Evolutionary conservation across 108 stramenopile genomes (phyloP), one percentile per base, ranked within the genome.

Genomic region (Cyclotella baltica): DNA sequence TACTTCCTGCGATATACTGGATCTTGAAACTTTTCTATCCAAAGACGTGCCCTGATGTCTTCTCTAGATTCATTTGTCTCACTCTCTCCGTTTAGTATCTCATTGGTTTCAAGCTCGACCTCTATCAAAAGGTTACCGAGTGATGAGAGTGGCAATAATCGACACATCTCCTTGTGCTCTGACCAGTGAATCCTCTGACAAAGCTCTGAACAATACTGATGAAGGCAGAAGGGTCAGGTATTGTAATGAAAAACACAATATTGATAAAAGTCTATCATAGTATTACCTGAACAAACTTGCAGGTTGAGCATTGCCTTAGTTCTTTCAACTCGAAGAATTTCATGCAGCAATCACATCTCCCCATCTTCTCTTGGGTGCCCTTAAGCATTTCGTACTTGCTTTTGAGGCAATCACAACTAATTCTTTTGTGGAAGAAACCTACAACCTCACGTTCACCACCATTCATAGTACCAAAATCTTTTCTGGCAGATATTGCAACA

Each of bases 1-100:
- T 52, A 52, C 51, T n/a, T 52, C 19, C n/a, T 52, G 19, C 51
- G 51, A 52, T n/a, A 52, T n/a, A 4, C n/a, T n/a, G 51, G 51
- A n/a, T 52, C 51, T 20, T 52, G 11, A n/a, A 10, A 52, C n/a
- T 10, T n/a, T n/a, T 52, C 51, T n/a, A 52, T n/a, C 10, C n/a
- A n/a, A 52, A 52, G 51, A n/a, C 51, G 51, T n/a, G 4, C n/a
- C 4, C 11, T 4, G 10, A 52, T 52, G n/a, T 52, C 51, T n/a
- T n/a, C n/a, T n/a, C n/a, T n/a, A n/a, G n/a, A n/a, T n/a, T n/a
- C n/a, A n/a, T n/a, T n/a, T 20, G n/a, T 10, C 10, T 52, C 51
- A 52, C 4, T 4, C 19, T 52, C 51, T n/a, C 4, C 51, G 51
- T 20, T n/a, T 52, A 4, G 18, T 19, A 4, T n/a, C 51, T n/a